Percentiles rank a stretch among this genome's conserved stretches.
Evolutionary conservation across 805 yeast genomes (phyloP).

Genomic region (Saccharomycopsis oosterbeekiorum): DNA sequence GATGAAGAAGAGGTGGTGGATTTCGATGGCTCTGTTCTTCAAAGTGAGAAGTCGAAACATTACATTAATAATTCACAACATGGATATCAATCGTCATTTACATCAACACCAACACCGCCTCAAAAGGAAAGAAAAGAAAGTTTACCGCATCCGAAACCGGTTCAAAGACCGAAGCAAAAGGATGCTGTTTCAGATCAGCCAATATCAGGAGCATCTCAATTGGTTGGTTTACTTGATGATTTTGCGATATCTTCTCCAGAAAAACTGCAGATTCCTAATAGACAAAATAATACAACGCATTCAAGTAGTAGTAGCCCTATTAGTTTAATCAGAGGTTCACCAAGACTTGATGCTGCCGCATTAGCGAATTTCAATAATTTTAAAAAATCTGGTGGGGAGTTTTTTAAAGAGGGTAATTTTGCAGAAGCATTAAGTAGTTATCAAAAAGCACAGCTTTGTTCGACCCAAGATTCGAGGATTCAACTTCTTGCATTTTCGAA

Average conservation of each 20-base stretch:
- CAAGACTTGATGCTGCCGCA: not conserved
- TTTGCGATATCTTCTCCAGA: not conserved
- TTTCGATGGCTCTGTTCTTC: constrained; percentile 16
- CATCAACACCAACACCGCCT: not conserved
- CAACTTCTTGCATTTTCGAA: constrained; percentile 67
- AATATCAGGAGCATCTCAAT: not conserved
- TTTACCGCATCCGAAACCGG: not conserved
- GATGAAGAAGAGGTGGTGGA: constrained; percentile 31
- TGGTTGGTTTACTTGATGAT: constrained; percentile 13
- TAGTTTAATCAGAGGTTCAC: too few species aligned
- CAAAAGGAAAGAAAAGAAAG: not conserved
- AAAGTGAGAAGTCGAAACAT: not conserved
- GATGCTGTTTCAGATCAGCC: not conserved
- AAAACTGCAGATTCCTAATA: not conserved
- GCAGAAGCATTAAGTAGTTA: constrained; percentile 53
- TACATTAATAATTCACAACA: not conserved
- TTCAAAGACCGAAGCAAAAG: not conserved
- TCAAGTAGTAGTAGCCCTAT: too few species aligned
- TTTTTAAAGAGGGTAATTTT: constrained; percentile 79
- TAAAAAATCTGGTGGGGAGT: constrained; percentile 39
- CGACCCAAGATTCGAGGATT: constrained; percentile 58
- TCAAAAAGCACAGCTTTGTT: constrained; percentile 39
- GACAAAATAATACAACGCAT: not conserved
- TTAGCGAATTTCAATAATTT: constrained; percentile 24
- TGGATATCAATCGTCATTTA: not conserved